Base-by-base conservation (phyloP, 805 yeast genomes). In the Metschnikowia corniflorae region DNA sequence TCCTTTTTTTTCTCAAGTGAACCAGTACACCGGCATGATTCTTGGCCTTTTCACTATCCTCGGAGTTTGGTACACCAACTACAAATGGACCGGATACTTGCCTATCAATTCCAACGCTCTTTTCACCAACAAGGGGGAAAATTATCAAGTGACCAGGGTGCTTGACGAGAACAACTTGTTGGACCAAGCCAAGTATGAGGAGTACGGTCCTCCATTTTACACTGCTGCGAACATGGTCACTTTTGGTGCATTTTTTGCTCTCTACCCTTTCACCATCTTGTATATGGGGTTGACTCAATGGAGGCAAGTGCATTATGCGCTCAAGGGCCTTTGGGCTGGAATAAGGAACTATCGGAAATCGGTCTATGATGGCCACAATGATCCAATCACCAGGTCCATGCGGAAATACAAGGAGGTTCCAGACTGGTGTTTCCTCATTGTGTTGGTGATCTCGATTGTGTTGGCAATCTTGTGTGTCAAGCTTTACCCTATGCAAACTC, bases 341-440 rank as follows among this genome's bases (percentile, higher is more conserved):
- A 40, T 34, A 18, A 25, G 47, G 8, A 43, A 47, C 6, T 58
- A 54, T 22, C 37, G 26, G 17, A 18, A 23, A 10, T 43, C 57
- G 23, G 42, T 37, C 9, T 42, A 31, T 16, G 40, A 35, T 2
- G 40, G 51, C 6, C 51, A 46, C 32, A 35, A 51, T 15, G 49
- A 76, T 53, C 70, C 75, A 9, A 78, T 76, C 47, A 63, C 64
- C 58, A 63, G 79, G 40, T 66, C 79, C 38, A 79, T 80, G 81
- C 58, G 57, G 24, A 44, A 43, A 35, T 67, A 49, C 46, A 61
- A 54, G 35, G 61, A 58, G 47, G 61, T 62, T 7, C 73, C 73
- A 29, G 70, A 65, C 37, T 67, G 73, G 73, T 67, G 73, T 70
- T 66, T 47, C 37, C 39, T 37, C 5, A 31, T 60, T 23, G 46